These are phyloP conservation scores for Aspergillus sp. DNA, from an alignment of 2,329 filamentous ascomycete genomes.

Conservation along the genomic window DNA sequence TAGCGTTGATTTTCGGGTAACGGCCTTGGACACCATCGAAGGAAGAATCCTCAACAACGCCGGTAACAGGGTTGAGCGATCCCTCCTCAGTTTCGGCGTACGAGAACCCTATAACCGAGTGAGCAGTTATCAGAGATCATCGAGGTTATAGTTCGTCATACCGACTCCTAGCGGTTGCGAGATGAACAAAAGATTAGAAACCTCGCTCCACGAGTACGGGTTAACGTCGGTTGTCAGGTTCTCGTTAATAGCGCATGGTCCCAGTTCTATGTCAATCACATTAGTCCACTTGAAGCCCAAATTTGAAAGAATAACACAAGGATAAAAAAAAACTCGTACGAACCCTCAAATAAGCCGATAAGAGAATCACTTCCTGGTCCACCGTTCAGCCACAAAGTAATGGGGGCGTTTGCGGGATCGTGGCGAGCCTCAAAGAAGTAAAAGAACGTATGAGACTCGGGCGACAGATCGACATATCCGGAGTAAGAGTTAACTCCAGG, in stretches of 20 bases:
- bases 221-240: conserved; percentile 51
- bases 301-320: background rate
- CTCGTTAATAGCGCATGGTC: conserved; percentile 46
- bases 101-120: conserved; percentile 29
- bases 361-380: conserved; percentile 44
- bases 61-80: conserved; percentile 45
- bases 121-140: background rate
- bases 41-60: conserved; percentile 46
- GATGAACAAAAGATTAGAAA: conserved; percentile 61
- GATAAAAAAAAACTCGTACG: background rate
- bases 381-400: conserved; percentile 46
- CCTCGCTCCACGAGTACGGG: conserved; percentile 60
- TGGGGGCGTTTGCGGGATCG: conserved; percentile 46
- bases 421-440: conserved; percentile 60
- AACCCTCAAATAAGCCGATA: conserved; percentile 44
- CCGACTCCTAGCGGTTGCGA: conserved; percentile 62
- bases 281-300: conserved; percentile 14
- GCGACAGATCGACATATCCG: conserved; percentile 55
- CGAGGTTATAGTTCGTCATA: conserved; percentile 15
- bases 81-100: conserved; percentile 37
- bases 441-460: conserved; percentile 53
- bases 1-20: conserved; percentile 52
- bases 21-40: conserved; percentile 46
- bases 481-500: conserved; percentile 57
- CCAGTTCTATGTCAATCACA: conserved; percentile 33